phyloP scores from a whole-genome alignment of 176 grass and related monocot species.

The Melocanna baccifera region DNA sequence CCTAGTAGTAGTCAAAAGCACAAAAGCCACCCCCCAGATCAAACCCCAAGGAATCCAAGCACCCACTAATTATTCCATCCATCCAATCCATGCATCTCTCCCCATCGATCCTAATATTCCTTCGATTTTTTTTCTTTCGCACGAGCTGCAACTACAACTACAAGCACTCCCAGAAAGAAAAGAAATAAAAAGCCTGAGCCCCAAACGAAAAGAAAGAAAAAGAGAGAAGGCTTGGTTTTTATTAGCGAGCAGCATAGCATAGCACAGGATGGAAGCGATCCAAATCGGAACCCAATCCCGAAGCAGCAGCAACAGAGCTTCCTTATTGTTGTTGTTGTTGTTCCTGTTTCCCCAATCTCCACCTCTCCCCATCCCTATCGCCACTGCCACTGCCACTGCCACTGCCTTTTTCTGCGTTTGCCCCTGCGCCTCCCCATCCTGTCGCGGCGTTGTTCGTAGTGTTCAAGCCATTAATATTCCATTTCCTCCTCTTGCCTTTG shows the following conservation, averaged over 20 bases:
- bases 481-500: neutral
- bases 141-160: neutral
- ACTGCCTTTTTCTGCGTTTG: neutral
- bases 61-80: constrained; percentile 30
- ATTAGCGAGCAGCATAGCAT: constrained; percentile 27
- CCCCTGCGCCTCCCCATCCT: neutral
- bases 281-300: constrained; percentile 65
- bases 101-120: constrained; percentile 23
- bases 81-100: constrained; percentile 27
- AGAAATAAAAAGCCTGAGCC: constrained; percentile 30
- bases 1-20: constrained; percentile 39
- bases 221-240: constrained; percentile 43
- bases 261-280: constrained; percentile 43
- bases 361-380: constrained; percentile 33
- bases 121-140: neutral
- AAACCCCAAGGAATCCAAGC: constrained; percentile 53
- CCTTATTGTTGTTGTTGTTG: constrained; percentile 20
- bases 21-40: constrained; percentile 44
- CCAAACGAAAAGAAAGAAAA: constrained; percentile 20
- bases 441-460: constrained; percentile 25
- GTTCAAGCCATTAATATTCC: constrained; percentile 32
- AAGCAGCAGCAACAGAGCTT: neutral
- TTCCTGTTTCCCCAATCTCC: constrained; percentile 45
- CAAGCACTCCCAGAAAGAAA: neutral
- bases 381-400: neutral